These are phyloP conservation scores for Botrytis aclada DNA, from an alignment of 2,329 filamentous ascomycete species.

Conservation along the genomic window DNA sequence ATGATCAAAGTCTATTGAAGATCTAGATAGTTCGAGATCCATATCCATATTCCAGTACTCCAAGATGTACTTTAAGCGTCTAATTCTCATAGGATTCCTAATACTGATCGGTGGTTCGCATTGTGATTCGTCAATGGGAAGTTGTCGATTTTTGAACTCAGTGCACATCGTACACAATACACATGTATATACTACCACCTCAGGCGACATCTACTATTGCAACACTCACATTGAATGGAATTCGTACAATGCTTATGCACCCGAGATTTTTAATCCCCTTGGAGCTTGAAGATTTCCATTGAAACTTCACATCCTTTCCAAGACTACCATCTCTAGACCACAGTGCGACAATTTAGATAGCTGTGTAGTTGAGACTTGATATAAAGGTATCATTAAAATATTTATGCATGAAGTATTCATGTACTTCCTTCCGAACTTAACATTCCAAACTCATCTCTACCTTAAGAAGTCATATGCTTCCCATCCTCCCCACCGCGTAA, in stretches of 20 bases:
- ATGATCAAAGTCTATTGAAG: background rate
- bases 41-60: background rate
- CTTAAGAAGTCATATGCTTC: constrained; percentile 41
- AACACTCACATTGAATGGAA: background rate
- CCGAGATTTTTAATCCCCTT: background rate
- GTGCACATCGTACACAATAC: background rate
- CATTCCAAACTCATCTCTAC: constrained; percentile 2
- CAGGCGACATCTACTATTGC: background rate
- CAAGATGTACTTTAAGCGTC: background rate
- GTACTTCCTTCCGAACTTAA: constrained; percentile 7
- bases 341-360: background rate
- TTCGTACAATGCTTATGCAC: background rate
- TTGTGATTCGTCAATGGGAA: background rate
- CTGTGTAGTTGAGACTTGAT: background rate
- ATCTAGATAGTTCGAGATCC: background rate
- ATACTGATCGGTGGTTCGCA: background rate
- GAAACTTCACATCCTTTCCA: background rate
- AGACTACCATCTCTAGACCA: background rate
- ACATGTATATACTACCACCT: too few species aligned
- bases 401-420: constrained; percentile 19
- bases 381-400: constrained; percentile 20
- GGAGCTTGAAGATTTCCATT: too few species aligned
- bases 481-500: constrained; percentile 81
- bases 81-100: background rate
- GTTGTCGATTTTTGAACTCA: background rate